Percentiles rank a stretch among this genome's conserved stretches.
phyloP scores from a whole-genome alignment of 2,329 filamentous ascomycete genomes.

The Macrophomina phaseolina region DNA sequence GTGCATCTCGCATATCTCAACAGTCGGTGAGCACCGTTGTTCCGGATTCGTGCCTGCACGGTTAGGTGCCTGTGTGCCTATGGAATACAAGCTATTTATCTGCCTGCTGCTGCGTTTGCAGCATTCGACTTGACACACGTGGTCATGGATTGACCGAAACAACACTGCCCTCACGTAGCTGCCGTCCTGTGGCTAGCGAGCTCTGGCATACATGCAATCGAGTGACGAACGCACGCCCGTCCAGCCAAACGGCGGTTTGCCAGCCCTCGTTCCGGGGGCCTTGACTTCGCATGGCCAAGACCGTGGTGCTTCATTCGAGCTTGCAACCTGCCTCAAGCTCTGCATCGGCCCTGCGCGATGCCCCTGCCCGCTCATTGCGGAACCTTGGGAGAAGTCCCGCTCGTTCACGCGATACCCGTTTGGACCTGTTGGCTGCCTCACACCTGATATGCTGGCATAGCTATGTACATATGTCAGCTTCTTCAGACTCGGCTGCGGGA shows the following conservation, averaged over 20 bases:
- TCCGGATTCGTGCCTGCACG: slow-evolving; percentile 14
- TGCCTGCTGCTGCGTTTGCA: slow-evolving; percentile 18
- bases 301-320: neutral
- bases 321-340: neutral
- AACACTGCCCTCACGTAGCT: slow-evolving; percentile 6
- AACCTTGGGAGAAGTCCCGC: slow-evolving; percentile 12
- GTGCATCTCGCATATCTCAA: slow-evolving; percentile 24
- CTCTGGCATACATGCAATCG: slow-evolving; percentile 7
- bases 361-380: neutral
- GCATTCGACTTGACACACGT: slow-evolving; percentile 15
- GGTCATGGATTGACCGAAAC: slow-evolving; percentile 12
- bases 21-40: slow-evolving; percentile 22
- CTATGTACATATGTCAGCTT: slow-evolving; percentile 13
- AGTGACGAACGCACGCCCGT: neutral
- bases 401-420: slow-evolving; percentile 10
- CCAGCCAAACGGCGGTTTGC: neutral
- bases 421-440: neutral
- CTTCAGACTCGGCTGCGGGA: neutral
- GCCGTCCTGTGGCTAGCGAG: slow-evolving; percentile 3
- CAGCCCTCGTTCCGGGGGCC: neutral
- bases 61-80: slow-evolving; percentile 11
- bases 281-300: neutral
- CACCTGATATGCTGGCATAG: neutral
- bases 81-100: slow-evolving; percentile 17
- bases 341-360: neutral